These are phyloP conservation scores for Amylocarpus encephaloides DNA, from an alignment of 2,329 filamentous ascomycete species.

Conservation along the genomic window DNA sequence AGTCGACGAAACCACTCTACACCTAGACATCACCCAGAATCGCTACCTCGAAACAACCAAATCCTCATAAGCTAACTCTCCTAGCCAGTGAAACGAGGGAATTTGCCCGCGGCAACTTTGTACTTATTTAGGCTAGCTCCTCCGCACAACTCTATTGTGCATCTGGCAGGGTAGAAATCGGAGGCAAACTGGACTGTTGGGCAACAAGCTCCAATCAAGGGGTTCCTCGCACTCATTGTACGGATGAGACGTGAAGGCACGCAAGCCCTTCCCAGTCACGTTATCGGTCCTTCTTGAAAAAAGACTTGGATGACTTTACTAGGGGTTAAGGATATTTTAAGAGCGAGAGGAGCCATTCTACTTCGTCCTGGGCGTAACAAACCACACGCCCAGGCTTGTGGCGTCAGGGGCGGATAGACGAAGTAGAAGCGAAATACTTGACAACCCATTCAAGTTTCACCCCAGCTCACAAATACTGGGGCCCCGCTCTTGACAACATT, in stretches of 20 bases:
- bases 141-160: background rate
- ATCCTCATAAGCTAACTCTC: too few relatives aligned
- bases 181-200: background rate
- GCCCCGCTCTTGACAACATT: too few relatives aligned
- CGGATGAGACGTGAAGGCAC: background rate
- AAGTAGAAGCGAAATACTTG: background rate
- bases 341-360: slow-evolving; percentile 1
- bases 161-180: background rate
- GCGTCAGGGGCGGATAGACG: too few relatives aligned
- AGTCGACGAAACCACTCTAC: too few relatives aligned
- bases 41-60: too few relatives aligned
- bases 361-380: too few relatives aligned
- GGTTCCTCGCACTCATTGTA: background rate
- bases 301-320: slow-evolving; percentile 24
- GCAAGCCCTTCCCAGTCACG: background rate
- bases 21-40: too few relatives aligned
- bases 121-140: background rate
- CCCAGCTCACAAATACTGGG: too few relatives aligned
- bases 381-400: too few relatives aligned
- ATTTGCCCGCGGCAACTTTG: background rate
- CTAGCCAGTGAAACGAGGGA: too few relatives aligned
- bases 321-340: background rate
- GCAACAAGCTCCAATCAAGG: background rate
- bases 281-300: background rate
- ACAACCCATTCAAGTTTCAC: background rate